These are phyloP conservation scores for Thelonectria rubi DNA, from an alignment of 2,329 filamentous ascomycete species.

Conservation along the genomic window DNA sequence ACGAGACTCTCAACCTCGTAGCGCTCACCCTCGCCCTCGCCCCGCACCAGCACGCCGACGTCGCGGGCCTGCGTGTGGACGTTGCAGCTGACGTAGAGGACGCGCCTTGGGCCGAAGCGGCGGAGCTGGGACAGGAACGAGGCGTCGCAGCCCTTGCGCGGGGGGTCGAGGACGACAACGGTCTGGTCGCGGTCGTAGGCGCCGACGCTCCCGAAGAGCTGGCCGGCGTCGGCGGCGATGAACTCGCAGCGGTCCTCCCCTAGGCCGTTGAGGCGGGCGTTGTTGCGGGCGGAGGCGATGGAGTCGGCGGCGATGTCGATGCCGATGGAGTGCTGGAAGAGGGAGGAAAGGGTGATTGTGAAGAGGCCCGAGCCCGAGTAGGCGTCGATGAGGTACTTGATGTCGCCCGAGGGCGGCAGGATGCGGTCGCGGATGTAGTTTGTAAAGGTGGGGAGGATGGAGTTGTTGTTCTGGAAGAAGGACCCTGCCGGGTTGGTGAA, in stretches of 20 bases:
- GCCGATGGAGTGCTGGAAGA: slow-evolving; percentile 85
- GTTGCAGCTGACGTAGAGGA: slow-evolving; percentile 97
- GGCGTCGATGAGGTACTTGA: slow-evolving; percentile 93
- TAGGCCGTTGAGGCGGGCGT: slow-evolving; percentile 81
- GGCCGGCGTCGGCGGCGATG: slow-evolving; percentile 85
- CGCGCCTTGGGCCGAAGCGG: slow-evolving; percentile 76
- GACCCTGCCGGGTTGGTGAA: slow-evolving; percentile 93
- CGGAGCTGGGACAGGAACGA: slow-evolving; percentile 85
- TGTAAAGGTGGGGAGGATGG: slow-evolving; percentile 88
- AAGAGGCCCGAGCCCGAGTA: slow-evolving; percentile 98
- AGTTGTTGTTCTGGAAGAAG: slow-evolving; percentile 99
- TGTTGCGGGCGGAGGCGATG: slow-evolving; percentile 80
- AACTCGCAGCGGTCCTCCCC: slow-evolving; percentile 76
- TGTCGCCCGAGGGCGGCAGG: slow-evolving; percentile 62
- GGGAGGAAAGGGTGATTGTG: slow-evolving; percentile 87
- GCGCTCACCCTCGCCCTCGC: slow-evolving; percentile 58
- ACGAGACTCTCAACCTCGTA: slow-evolving; percentile 92
- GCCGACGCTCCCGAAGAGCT: slow-evolving; percentile 78
- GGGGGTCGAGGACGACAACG: slow-evolving; percentile 95
- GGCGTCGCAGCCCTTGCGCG: slow-evolving; percentile 91
- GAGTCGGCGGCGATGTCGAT: slow-evolving; percentile 87
- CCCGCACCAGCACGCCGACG: slow-evolving; percentile 85
- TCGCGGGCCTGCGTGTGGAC: slow-evolving; percentile 97
- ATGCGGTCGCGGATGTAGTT: slow-evolving; percentile 85
- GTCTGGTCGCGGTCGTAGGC: slow-evolving; percentile 81